Evolutionary conservation across 371 early-diverging fungal genomes (phyloP), one percentile per base, ranked within the genome.

Genomic region (Smittium culicis): DNA sequence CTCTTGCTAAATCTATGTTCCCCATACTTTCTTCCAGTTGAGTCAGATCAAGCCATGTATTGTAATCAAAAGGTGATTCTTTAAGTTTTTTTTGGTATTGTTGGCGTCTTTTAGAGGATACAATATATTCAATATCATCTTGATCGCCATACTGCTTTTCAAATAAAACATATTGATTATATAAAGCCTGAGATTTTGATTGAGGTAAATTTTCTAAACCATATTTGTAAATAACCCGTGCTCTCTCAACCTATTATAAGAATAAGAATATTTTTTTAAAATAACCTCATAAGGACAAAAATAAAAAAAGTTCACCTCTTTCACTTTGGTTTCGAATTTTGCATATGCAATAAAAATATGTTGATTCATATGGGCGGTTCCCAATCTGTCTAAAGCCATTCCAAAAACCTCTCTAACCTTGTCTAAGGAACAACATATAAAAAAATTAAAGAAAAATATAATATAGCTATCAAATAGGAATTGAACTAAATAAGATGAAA

Each of bases 1-100:
- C 93, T n/a, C 96, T 82, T 17, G 90, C 85, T 34, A 86, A 84
- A 0, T 81, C 85, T 3, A 79, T 71, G 56, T 90, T 86, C 8
- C 89, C 90, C 0, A 85, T 79, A 0, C 83, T 79, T 72, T 95
- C 96, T 70, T 96, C 97, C 8, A 96, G 77, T 63, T 87, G 82
- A 8, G 85, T 84, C 73, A 92, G 94, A 73, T 96, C 96, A 65
- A 98, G 89, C 98, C 98, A 98, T 20, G 85, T 80, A 66, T 96
- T 96, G 72, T 96, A 96, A 73, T 96, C 93, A 35, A 86, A 83
- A 16, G 93, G 84, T 67, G 89, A 91, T 1, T 73, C 73, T 64
- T 81, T 81, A 32, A 96, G 74, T 64, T 88, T 88, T 64, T 88
- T 86, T 72, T 94, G 93, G 74, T 96, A 97, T 67, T 93, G 86